Evolutionary conservation across 306 rosid species (phyloP), one percentile per base, ranked within the genome.

Genomic region (Medicago arabica): DNA sequence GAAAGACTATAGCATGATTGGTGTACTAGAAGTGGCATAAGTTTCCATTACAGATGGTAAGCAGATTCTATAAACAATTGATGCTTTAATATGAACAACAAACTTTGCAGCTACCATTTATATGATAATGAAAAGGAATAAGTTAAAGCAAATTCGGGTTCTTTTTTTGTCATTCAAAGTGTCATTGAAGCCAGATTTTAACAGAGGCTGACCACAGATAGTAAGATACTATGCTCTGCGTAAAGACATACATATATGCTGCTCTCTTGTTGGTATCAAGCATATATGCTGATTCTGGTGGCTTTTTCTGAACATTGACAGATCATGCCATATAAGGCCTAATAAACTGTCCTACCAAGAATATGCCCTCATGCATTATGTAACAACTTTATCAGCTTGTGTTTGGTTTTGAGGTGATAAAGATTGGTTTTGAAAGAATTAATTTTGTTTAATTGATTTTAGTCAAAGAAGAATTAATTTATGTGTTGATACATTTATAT

Each of bases 141-240:
- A 80, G 46, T 73, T 83, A 76, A 83, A 85, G 87, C 54, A 83
- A 81, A 83, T 80, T 79, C 76, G 67, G 85, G 76, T 87, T 84
- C 79, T 57, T 69, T 67, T 43, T 72, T 43, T 41, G 61, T 51
- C 43, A 67, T 58, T 23, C 71, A 64, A 65, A 74, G 38, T 41
- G 61, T 51, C 43, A 67, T 53, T 23, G 75, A 64, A 65, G 77
- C 75, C 63, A 38, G 57, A 46, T 64, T 68, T 68, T 66, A 61
- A 54, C 54, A 53, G 79, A 85, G 83, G 69, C 78, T 71, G 75
- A 73, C 87, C 87, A 69, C 84, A 51, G 71, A 82, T 41, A 87
- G 46, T 78, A 7, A 47, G 53, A 47, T 47, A 54, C 11, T 82
- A 79, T 84, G 81, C 88, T 47, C 51, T 40, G 79, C 78, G 16